Conservation (phyloP, 2,329 filamentous ascomycete species). For the Scytalidium sp. region DNA sequence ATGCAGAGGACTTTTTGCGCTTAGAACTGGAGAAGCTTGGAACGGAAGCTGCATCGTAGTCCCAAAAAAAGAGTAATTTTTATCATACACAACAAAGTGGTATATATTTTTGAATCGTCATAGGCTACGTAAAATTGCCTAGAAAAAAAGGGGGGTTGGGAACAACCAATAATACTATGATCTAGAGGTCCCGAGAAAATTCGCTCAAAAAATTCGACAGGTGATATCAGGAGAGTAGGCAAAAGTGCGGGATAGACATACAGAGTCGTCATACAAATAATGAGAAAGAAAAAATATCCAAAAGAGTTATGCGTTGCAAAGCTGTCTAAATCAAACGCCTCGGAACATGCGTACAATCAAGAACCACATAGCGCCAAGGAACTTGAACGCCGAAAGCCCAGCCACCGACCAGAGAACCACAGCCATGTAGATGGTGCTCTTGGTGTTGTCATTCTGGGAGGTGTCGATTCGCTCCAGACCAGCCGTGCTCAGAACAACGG, state of each 20-base stretch:
- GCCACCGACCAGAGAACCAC: constrained; percentile 33
- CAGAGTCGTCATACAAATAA: background rate
- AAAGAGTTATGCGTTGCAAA: no score
- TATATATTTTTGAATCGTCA: background rate
- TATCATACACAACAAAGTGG: no score
- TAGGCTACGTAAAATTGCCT: background rate
- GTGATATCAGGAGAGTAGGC: background rate
- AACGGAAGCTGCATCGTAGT: constrained; percentile 37
- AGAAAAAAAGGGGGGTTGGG: background rate
- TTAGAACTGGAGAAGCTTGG: constrained; percentile 63
- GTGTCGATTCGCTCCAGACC: constrained; percentile 82
- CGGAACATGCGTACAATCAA: constrained; percentile 85
- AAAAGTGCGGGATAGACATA: no score
- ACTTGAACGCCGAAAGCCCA: constrained; percentile 29
- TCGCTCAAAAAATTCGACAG: background rate
- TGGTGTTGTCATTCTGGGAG: constrained; percentile 63
- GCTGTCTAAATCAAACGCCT: constrained; percentile 47
- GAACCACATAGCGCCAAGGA: constrained; percentile 43
- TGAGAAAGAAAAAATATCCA: background rate
- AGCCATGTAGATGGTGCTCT: constrained; percentile 28
- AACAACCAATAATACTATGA: no score
- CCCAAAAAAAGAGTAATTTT: background rate
- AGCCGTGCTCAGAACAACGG: constrained; percentile 81
- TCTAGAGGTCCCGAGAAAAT: background rate
- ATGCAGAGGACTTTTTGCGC: constrained; percentile 63